These are phyloP conservation scores for Gillenia trifoliata DNA, from an alignment of 306 rosid genomes.

Conservation along the genomic window DNA sequence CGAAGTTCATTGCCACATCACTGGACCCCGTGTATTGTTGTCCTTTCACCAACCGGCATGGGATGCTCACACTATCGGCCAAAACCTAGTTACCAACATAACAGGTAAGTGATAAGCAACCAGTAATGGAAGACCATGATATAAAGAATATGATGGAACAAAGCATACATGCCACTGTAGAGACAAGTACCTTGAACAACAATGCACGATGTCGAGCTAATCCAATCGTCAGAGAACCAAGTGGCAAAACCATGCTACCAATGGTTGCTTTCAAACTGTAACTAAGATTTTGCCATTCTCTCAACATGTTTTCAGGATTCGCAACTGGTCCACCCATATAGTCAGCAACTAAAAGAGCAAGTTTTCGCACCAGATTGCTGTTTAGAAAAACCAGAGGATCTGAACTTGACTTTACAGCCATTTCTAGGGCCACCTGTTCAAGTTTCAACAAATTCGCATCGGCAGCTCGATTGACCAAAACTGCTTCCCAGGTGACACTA, in stretches of 20 bases:
- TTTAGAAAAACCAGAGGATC: slow-evolving; percentile 45
- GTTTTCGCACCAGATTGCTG: slow-evolving; percentile 57
- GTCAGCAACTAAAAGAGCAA: slow-evolving; percentile 83
- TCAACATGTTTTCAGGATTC: slow-evolving; percentile 67
- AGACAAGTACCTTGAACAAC: slow-evolving; percentile 72
- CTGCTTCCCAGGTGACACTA: slow-evolving; percentile 84
- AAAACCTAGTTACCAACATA: slow-evolving; percentile 47
- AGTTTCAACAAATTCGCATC: slow-evolving; percentile 84
- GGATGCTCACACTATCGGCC: slow-evolving; percentile 84
- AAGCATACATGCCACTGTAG: background rate
- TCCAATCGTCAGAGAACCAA: slow-evolving; percentile 88
- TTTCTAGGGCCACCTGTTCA: slow-evolving; percentile 66
- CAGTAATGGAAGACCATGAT: background rate
- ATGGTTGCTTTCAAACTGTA: slow-evolving; percentile 69
- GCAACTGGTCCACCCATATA: slow-evolving; percentile 94
- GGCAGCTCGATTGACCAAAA: slow-evolving; percentile 77
- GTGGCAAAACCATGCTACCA: slow-evolving; percentile 92
- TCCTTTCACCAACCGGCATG: slow-evolving; percentile 92
- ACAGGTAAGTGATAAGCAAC: slow-evolving; percentile 12
- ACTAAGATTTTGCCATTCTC: slow-evolving; percentile 77
- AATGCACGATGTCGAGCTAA: slow-evolving; percentile 98
- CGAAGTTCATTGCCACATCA: slow-evolving; percentile 80
- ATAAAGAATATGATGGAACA: background rate
- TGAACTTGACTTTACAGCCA: slow-evolving; percentile 50
- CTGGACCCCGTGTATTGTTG: slow-evolving; percentile 75